Evolutionary conservation across 345 rosid genomes (phyloP).

Genomic region (Melaleuca quinquenervia): DNA sequence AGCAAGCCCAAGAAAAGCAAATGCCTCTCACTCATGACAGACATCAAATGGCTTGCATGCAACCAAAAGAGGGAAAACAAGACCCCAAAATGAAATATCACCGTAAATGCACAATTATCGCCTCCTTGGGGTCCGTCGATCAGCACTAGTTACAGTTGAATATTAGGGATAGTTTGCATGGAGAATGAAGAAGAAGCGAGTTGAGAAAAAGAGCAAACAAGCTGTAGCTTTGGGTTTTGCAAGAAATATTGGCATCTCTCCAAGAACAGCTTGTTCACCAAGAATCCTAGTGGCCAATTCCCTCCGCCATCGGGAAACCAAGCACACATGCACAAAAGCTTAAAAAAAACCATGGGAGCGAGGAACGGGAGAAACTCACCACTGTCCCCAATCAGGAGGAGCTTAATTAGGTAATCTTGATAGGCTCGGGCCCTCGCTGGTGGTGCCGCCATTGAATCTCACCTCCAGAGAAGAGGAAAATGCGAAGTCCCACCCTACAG

Average conservation of each 20-base stretch:
- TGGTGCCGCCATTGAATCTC: constrained; percentile 7
- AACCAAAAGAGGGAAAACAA: background rate
- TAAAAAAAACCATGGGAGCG: background rate
- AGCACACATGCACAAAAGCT: background rate
- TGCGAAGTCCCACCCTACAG: background rate
- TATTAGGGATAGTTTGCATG: accelerated
- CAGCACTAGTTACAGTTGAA: background rate
- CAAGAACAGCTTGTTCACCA: too few species aligned
- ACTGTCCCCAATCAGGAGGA: constrained; percentile 9
- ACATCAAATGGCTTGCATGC: background rate
- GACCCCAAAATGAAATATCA: accelerated
- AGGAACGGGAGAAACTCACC: background rate
- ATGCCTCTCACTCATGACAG: background rate
- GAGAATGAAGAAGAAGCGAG: background rate
- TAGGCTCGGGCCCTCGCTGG: constrained; percentile 6
- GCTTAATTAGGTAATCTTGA: background rate
- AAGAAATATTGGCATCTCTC: too few species aligned
- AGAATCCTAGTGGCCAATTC: too few species aligned
- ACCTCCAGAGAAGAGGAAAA: background rate
- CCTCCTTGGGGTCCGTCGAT: background rate
- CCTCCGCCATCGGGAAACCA: background rate
- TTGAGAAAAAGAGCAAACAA: accelerated
- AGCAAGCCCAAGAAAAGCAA: background rate
- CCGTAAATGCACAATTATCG: background rate
- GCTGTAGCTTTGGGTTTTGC: background rate